Evolutionary conservation across 257 asterid genomes (phyloP), one percentile per base, ranked within the genome.

Genomic region (Scutellaria baicalensis): DNA sequence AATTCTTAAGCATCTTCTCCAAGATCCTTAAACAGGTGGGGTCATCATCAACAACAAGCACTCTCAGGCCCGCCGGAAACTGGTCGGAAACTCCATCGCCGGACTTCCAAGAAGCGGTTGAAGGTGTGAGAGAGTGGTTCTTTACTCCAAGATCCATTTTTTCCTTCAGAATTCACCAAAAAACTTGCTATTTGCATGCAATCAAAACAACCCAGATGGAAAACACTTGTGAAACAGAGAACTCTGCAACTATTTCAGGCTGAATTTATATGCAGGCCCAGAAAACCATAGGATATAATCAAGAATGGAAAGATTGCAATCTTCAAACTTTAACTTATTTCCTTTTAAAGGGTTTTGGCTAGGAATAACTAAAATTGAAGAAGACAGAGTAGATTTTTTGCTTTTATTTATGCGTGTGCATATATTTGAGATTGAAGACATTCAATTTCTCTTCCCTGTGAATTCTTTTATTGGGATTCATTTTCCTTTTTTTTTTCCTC

Each of bases 31-130:
- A 85, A 51, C 99, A 91, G 66, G 93, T 91, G 49, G 89, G 96
- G 84, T 94, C 97, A 80, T 94, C 98, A 74, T 94, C 99, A 52
- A 91, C 99, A 35, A 93, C 91, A 21, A 93, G 96, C 1, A 93
- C 97, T 58, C 94, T 85, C 17, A 93, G 85, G 47, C 97, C 97
- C 12, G 81, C 95, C 78, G 99, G 99, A 73, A 93, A 93, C 79
- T 85, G 88, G 75, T 78, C 89, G 40, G 92, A 43, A 75, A 82
- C 92, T 6, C 55, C 99, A 59, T 89, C 92, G 43, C 71, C 83
- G 66, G 96, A 81, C 84, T 77, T 91, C 83, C 85, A 78, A 3
- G 87, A 74, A 83, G 49, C 81, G 70, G 74, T 82, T 8, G 91
- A 86, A 38, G 79, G 67, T 4, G 85, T 35, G 68, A 14, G 74